These are phyloP conservation scores for Immersiella caudata DNA, from an alignment of 495 filamentous ascomycete species.

Conservation along the genomic window DNA sequence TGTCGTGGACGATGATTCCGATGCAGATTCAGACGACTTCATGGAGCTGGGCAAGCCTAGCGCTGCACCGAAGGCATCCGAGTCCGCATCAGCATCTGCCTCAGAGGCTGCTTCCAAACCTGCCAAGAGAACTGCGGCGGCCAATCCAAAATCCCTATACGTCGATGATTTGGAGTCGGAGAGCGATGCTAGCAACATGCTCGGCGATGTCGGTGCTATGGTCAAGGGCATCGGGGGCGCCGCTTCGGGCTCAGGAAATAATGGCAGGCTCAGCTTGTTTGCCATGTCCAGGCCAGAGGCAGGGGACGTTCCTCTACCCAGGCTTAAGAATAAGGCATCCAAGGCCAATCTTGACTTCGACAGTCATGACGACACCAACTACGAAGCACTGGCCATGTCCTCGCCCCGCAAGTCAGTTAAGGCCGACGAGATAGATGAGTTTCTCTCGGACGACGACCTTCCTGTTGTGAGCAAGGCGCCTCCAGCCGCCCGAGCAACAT, in stretches of 20 bases:
- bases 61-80: constrained; percentile 24
- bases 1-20: constrained; percentile 46
- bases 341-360: constrained; percentile 58
- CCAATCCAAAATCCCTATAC: constrained; percentile 45
- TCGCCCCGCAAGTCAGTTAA: constrained; percentile 56
- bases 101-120: constrained; percentile 34
- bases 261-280: constrained; percentile 66
- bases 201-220: constrained; percentile 84
- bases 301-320: constrained; percentile 43
- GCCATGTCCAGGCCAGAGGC: constrained; percentile 70
- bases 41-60: constrained; percentile 37
- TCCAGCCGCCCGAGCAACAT: constrained; percentile 39
- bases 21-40: constrained; percentile 49
- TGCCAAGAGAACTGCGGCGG: constrained; percentile 42
- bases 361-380: constrained; percentile 79
- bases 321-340: constrained; percentile 55
- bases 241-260: constrained; percentile 38
- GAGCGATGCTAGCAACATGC: constrained; percentile 63
- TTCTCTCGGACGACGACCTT: constrained; percentile 63
- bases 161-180: constrained; percentile 48
- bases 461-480: constrained; percentile 44
- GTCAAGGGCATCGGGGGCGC: constrained; percentile 81
- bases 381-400: constrained; percentile 72
- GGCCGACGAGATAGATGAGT: constrained; percentile 62
- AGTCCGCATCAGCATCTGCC: constrained; percentile 23